phyloP scores from a whole-genome alignment of 2,329 filamentous ascomycete species.

The Colletotrichum sp. region DNA sequence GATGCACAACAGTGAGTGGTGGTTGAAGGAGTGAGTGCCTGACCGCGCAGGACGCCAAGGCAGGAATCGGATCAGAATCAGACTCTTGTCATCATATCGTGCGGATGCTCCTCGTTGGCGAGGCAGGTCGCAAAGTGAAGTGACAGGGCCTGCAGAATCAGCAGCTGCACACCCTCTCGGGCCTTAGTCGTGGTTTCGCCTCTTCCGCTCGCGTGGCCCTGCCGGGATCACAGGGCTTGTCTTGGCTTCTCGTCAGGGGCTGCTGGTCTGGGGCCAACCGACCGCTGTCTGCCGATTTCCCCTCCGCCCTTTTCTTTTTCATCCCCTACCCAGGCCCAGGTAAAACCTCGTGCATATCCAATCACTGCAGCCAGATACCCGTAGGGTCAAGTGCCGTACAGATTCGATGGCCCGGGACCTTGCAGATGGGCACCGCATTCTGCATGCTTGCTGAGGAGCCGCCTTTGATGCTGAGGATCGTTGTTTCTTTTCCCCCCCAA shows the following conservation, averaged over 20 bases:
- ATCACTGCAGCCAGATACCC: not conserved
- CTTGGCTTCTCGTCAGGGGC: not conserved
- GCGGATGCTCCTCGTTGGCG: not conserved
- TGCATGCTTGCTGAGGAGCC: not conserved
- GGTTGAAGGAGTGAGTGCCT: not conserved
- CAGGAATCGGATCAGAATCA: not conserved
- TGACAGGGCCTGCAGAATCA: not conserved
- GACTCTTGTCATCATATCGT: not conserved
- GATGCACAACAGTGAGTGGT: not conserved
- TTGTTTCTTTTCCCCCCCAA: not conserved
- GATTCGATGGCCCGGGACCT: not conserved
- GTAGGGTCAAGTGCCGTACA: not conserved
- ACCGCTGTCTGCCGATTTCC: not conserved
- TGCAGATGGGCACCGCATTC: not conserved
- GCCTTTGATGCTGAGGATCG: not conserved
- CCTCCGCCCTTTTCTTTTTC: not conserved
- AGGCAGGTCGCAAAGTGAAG: not conserved
- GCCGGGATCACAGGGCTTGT: conserved; percentile 10
- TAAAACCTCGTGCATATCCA: not conserved
- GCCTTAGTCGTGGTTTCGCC: not conserved
- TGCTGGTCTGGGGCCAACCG: not conserved
- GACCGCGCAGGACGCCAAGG: not conserved
- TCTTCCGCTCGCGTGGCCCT: conserved; percentile 12
- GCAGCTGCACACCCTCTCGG: not conserved
- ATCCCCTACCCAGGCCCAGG: not conserved